These are phyloP conservation scores for Eucalyptus fibrosa DNA, from an alignment of 345 rosid genomes.

Conservation along the genomic window DNA sequence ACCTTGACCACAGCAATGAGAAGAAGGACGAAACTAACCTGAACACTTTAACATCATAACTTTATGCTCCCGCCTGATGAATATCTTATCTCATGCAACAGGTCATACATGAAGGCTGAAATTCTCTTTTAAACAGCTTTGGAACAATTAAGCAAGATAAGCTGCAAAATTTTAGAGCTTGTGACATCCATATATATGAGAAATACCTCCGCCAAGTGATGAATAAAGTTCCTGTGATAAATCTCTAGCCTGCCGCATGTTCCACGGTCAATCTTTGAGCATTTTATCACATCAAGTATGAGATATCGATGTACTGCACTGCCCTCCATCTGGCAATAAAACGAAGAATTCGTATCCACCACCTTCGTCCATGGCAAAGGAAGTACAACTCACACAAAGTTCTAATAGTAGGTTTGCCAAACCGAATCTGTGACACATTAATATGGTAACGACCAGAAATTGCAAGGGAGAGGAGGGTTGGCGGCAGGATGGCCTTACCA, in stretches of 20 bases:
- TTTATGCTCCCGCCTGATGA: not conserved
- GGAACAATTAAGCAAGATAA: not conserved
- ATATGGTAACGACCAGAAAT: not conserved
- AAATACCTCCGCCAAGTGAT: not conserved
- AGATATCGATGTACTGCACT: not conserved
- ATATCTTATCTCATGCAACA: not conserved
- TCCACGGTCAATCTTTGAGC: not conserved
- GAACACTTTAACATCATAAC: not conserved
- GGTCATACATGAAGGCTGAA: not conserved
- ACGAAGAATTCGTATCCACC: not conserved
- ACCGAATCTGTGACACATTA: not conserved
- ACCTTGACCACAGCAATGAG: not conserved
- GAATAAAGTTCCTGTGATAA: not conserved
- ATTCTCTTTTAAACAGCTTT: not conserved
- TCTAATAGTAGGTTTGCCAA: not conserved
- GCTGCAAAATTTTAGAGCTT: not conserved
- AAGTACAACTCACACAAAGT: not conserved
- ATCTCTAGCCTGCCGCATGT: not conserved
- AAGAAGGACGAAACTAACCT: not conserved
- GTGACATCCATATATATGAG: not conserved
- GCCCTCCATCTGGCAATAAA: not conserved
- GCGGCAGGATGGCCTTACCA: not conserved
- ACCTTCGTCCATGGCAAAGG: not conserved
- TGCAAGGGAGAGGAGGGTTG: not conserved
- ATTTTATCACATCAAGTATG: not conserved